phyloP scores from a whole-genome alignment of 108 stramenopile species.

The Skeletonema tropicum region DNA sequence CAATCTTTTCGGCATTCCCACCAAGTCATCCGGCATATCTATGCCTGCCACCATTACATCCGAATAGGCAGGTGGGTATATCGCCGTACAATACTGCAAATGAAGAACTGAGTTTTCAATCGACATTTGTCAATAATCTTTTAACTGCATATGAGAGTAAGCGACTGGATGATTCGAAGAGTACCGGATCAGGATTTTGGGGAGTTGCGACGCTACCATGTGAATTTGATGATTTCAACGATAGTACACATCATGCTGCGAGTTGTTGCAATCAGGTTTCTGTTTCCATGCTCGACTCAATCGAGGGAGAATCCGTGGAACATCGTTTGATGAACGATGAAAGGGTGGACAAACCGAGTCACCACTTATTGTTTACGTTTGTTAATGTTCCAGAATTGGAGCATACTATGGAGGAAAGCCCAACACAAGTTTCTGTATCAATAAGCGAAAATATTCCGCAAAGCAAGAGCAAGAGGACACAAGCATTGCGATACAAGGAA shows the following conservation, averaged over 20 bases:
- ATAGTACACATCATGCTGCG: not conserved
- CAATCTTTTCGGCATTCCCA: conserved; percentile 38
- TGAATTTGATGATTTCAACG: conserved; percentile 13
- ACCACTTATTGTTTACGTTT: conserved; percentile 39
- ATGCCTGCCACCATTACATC: conserved; percentile 38
- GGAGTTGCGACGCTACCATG: conserved; percentile 41
- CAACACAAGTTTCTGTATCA: not conserved
- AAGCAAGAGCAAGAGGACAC: not conserved
- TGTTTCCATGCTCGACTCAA: conserved; percentile 27
- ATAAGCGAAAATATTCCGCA: not conserved
- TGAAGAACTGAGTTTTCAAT: conserved; percentile 43
- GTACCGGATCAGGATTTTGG: conserved; percentile 18
- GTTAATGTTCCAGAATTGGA: conserved; percentile 6
- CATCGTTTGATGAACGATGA: conserved; percentile 5
- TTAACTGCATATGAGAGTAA: conserved; percentile 23
- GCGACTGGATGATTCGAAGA: not conserved
- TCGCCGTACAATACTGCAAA: conserved; percentile 44
- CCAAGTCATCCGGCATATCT: conserved; percentile 36
- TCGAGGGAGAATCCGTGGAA: conserved; percentile 6
- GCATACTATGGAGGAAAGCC: conserved; percentile 4
- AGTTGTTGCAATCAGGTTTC: conserved; percentile 44
- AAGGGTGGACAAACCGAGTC: conserved; percentile 7
- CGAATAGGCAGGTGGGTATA: conserved; percentile 16
- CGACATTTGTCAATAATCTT: conserved; percentile 45
- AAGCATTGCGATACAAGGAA: conserved; percentile 25